Percentiles rank a stretch among this genome's conserved stretches.
phyloP scores from a whole-genome alignment of 2,329 filamentous ascomycete species.

The Aureobasidium sp. region DNA sequence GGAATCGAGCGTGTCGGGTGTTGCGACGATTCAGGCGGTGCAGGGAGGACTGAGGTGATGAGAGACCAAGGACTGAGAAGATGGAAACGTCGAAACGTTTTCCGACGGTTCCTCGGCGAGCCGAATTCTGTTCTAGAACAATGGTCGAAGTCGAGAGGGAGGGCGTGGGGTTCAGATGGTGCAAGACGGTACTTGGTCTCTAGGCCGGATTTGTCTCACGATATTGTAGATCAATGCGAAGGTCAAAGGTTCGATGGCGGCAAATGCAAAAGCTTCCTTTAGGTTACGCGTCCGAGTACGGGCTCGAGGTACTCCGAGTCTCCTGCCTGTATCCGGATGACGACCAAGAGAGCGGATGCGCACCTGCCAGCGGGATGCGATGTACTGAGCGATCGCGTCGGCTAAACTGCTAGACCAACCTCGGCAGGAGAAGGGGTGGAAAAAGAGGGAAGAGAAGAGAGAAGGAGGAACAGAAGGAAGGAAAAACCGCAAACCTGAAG shows the following conservation, averaged over 20 bases:
- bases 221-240: not conserved
- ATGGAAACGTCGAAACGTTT: conserved; percentile 11
- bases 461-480: not conserved
- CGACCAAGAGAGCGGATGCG: conserved; percentile 5
- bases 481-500: not conserved
- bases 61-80: not conserved
- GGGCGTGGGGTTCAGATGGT: conserved; percentile 8
- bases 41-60: not conserved
- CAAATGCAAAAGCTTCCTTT: not conserved
- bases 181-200: not conserved
- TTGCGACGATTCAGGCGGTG: not conserved
- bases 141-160: not conserved
- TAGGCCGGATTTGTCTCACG: not conserved
- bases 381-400: not conserved
- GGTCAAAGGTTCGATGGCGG: conserved; percentile 3
- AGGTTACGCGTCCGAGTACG: conserved; percentile 2
- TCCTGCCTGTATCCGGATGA: not conserved
- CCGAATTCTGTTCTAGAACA: conserved; percentile 13
- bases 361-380: conserved; percentile 17
- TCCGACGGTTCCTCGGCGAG: conserved; percentile 6
- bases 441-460: not conserved
- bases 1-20: not conserved
- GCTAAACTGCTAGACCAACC: not conserved
- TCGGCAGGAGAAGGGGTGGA: not conserved
- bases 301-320: not conserved